Percentiles rank a stretch among this genome's conserved stretches.
Conservation (phyloP, 1,284 basidiomycete species). For the Stereum hirsutum region DNA sequence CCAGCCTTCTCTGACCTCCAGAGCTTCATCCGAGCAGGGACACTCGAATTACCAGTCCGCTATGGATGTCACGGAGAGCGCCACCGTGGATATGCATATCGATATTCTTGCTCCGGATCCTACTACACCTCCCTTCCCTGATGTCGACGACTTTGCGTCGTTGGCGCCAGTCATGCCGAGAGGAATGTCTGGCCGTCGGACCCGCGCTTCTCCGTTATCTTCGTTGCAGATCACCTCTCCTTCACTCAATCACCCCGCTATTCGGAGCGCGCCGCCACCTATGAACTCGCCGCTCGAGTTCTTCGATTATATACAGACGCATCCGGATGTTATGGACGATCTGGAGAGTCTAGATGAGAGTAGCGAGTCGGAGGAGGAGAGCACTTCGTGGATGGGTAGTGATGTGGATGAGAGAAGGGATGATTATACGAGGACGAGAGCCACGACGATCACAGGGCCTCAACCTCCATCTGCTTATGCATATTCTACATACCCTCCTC, state of each 20-base stretch:
- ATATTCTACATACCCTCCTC: too few relatives aligned
- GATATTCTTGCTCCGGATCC: constrained; percentile 7
- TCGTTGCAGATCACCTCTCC: constrained; percentile 19
- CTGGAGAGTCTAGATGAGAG: constrained; percentile 48
- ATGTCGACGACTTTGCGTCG: too few relatives aligned
- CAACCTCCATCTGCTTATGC: too few relatives aligned
- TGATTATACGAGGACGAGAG: constrained; percentile 15
- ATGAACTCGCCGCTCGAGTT: constrained; percentile 54
- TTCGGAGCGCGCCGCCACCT: constrained; percentile 42
- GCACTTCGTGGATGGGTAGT: too few relatives aligned
- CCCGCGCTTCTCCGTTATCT: too few relatives aligned
- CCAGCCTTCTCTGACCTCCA: constrained; percentile 13
- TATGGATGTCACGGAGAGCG: too few relatives aligned
- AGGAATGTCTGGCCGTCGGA: too few relatives aligned
- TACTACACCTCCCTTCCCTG: constrained; percentile 5
- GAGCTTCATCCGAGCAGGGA: constrained; percentile 13
- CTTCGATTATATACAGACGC: constrained; percentile 63
- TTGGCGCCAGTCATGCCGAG: too few relatives aligned
- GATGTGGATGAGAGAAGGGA: too few relatives aligned
- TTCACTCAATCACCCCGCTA: constrained; percentile 13
- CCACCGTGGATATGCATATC: too few relatives aligned
- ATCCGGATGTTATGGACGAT: constrained; percentile 64
- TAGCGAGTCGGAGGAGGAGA: constrained; percentile 30
- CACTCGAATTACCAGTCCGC: constrained; percentile 12
- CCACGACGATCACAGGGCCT: too few relatives aligned